Base-by-base conservation (phyloP, 176 grass and related monocot species). In the Bothriochloa decipiens region DNA sequence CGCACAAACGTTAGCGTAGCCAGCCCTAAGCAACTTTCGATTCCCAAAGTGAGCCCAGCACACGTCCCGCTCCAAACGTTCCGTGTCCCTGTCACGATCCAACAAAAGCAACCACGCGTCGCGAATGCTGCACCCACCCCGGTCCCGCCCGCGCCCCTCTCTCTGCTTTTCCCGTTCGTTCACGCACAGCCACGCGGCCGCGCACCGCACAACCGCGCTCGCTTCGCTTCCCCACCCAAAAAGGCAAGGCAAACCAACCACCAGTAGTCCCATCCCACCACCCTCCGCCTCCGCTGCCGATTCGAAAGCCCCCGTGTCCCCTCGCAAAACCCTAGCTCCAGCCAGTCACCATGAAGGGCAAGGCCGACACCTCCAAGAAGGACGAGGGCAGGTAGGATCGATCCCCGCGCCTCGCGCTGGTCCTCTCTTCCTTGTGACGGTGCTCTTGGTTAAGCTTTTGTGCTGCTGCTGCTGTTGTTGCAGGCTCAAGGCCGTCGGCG, bases 291-390 rank as follows among this genome's bases (percentile, higher is more conserved):
- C 29, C 65, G 28, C 88, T 29, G 70, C 85, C 28, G 29, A 23
- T 82, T 78, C 74, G 78, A 82, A 72, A 57, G 29, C 53, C 52
- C 23, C 11, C 70, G 58, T 80, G 77, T 52, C 83, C 73, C 85
- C 65, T 63, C 3, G 18, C 86, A 77, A 83, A 89, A 93, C 88
- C 87, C 91, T 88, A 97, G 87, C 87, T 26, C 81, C 65, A 47
- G 74, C 66, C 5, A 3, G 4, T 14, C 60, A 58, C 75, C 86
- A 85, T 91, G 89, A 91, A 91, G 89, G 81, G 85, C 70, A 91
- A 87, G 85, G 85, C 85, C 33, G 81, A 84, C 42, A 11, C 81
- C 81, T 91, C 87, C 40, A 92, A 49, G 52, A 92, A 86, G 76
- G 85, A 76, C 29, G 91, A 91, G 1, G 75, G 91, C 42, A 92